phyloP scores from a whole-genome alignment of 345 rosid genomes.

The Iberis pinnata region DNA sequence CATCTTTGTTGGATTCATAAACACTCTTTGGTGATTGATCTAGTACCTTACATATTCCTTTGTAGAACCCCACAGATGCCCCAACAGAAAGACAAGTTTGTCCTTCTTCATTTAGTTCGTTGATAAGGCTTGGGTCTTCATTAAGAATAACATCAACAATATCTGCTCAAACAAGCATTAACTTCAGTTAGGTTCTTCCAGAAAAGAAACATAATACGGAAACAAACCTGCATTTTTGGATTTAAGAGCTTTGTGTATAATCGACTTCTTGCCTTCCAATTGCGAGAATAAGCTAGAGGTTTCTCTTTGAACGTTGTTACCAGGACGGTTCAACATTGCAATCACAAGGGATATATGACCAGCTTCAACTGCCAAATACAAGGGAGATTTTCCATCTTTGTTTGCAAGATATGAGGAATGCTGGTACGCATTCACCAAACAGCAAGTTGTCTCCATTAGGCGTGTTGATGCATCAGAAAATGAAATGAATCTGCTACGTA shows the following conservation, averaged over 20 bases:
- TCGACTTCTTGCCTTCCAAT: not conserved
- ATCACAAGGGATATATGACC: no score
- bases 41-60: constrained; percentile 7
- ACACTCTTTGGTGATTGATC: not conserved
- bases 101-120: constrained; percentile 20
- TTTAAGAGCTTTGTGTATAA: not conserved
- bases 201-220: no score
- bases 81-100: constrained; percentile 13
- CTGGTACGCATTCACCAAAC: no score
- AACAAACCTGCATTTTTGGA: not conserved
- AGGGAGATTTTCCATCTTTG: not conserved
- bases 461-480: no score
- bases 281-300: not conserved
- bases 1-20: not conserved
- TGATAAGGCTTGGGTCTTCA: not conserved
- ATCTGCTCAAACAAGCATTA: not conserved
- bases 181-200: no score
- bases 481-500: no score
- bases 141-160: not conserved
- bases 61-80: constrained; percentile 1
- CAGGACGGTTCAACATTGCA: no score
- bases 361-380: not conserved
- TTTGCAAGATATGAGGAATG: no score
- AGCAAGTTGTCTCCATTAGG: no score
- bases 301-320: no score